phyloP scores from a whole-genome alignment of 1,284 basidiomycete genomes.

The Spongiforma sp. region DNA sequence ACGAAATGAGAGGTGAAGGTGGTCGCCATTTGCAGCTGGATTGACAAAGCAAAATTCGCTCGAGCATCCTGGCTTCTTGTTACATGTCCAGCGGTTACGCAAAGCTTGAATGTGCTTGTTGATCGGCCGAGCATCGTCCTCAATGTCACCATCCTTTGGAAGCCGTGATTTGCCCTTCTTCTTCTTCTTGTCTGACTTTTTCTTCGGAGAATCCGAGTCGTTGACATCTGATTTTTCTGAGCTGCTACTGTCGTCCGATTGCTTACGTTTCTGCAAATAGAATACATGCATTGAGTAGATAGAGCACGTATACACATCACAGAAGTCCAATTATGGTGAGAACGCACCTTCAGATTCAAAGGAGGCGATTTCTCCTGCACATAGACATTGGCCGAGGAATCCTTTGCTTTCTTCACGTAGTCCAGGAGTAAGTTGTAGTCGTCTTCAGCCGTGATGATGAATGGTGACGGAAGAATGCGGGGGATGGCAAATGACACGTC shows the following conservation, averaged over 20 bases:
- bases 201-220: not conserved
- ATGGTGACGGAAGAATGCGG: not conserved
- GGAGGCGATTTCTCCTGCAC: not conserved
- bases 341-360: not conserved
- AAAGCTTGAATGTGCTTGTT: not conserved
- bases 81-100: not conserved
- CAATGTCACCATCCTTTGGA: not conserved
- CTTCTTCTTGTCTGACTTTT: not conserved
- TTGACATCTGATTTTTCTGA: not conserved
- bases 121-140: not conserved
- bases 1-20: no score
- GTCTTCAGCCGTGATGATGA: not conserved
- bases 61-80: not conserved
- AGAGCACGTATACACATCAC: no score
- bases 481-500: not conserved
- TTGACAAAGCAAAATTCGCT: not conserved
- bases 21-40: not conserved
- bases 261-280: no score
- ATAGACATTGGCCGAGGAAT: not conserved
- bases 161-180: not conserved
- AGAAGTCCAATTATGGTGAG: not conserved
- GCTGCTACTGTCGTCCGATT: not conserved
- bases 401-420: not conserved
- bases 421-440: not conserved
- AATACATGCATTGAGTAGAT: no score